Evolutionary conservation across 331 rosid species (phyloP).

Genomic region (Ulmus americana): DNA sequence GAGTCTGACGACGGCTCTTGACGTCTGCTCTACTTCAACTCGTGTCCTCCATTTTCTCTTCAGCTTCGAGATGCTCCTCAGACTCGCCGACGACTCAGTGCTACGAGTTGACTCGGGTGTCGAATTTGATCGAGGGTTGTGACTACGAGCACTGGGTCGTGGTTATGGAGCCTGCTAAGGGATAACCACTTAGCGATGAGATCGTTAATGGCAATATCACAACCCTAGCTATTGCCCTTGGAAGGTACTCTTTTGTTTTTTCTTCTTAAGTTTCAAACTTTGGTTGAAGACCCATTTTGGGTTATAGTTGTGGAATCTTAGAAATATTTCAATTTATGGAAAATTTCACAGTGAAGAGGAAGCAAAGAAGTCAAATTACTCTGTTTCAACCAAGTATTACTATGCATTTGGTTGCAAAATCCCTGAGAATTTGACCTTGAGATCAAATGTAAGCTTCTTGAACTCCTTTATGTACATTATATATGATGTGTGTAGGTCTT

Average conservation of each 20-base stretch:
- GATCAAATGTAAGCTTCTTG: constrained; percentile 6
- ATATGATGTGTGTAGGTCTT: no score
- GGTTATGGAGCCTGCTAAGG: constrained; percentile 3
- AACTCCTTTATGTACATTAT: not conserved
- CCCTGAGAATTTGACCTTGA: constrained; percentile 1
- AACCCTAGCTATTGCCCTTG: no score
- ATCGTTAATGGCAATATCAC: not conserved
- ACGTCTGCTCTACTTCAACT: no score
- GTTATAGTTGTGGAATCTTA: no score
- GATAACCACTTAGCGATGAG: constrained; percentile 8
- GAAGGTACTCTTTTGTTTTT: no score
- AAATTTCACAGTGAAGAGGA: constrained; percentile 9
- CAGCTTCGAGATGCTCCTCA: no score
- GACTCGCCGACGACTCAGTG: not conserved
- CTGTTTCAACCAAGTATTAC: constrained; percentile 12
- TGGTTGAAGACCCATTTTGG: no score
- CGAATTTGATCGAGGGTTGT: constrained; percentile 7
- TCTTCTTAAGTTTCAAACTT: no score
- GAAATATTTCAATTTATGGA: not conserved
- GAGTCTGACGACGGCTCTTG: no score
- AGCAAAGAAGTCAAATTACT: constrained; percentile 12
- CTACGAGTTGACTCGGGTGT: constrained; percentile 8
- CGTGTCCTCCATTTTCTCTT: no score
- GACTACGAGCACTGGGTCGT: constrained; percentile 14
- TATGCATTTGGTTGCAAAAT: constrained; percentile 17